Conservation (phyloP, 495 filamentous ascomycete species). For the Penicillium paradoxum region DNA sequence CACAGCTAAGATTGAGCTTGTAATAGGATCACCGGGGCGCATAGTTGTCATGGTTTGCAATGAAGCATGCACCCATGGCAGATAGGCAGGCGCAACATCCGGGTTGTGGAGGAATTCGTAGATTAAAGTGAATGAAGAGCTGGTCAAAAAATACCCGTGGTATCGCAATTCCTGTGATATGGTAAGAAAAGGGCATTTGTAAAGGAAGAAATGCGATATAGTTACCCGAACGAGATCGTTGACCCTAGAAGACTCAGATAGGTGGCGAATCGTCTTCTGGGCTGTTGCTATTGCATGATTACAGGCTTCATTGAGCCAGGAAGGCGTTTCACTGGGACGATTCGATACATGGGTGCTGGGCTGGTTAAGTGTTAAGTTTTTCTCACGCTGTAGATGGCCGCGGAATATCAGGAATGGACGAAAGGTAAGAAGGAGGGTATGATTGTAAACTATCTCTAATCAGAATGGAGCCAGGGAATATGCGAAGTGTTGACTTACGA, state of each 20-base stretch:
- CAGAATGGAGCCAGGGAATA: neutral
- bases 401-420: conserved; percentile 45
- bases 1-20: conserved; percentile 29
- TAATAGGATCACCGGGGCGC: conserved; percentile 27
- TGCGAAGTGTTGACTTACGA: conserved; percentile 19
- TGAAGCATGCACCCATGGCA: conserved; percentile 39
- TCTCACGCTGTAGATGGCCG: conserved; percentile 34
- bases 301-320: conserved; percentile 45
- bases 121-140: conserved; percentile 35
- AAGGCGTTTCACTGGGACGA: conserved; percentile 29
- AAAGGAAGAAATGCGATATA: neutral
- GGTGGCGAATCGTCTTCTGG: conserved; percentile 33
- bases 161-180: conserved; percentile 34
- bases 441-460: conserved; percentile 35
- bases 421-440: conserved; percentile 39
- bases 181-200: neutral
- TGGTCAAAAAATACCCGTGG: conserved; percentile 38
- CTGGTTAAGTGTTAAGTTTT: conserved; percentile 15
- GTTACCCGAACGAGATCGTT: conserved; percentile 37
- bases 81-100: conserved; percentile 25
- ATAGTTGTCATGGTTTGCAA: conserved; percentile 30
- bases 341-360: conserved; percentile 5
- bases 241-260: conserved; percentile 29
- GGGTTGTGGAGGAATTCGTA: conserved; percentile 39
- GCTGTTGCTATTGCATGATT: conserved; percentile 33